A percentile compares a stretch with the other conserved stretches of the same genome.
phyloP scores from a whole-genome alignment of 495 filamentous ascomycete species.

The Tetracladium setigerum region DNA sequence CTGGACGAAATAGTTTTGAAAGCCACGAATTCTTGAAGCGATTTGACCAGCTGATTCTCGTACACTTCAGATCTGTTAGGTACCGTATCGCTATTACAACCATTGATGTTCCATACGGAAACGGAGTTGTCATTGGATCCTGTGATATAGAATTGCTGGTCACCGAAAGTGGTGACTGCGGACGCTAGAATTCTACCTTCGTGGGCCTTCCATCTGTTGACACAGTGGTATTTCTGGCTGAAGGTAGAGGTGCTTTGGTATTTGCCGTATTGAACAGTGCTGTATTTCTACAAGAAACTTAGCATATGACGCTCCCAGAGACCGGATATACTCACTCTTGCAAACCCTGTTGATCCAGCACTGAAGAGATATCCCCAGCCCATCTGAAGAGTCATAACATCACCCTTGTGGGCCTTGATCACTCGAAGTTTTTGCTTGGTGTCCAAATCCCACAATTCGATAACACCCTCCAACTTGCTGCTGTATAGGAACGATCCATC shows the following conservation, averaged over 20 bases:
- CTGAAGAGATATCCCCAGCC: constrained; percentile 79
- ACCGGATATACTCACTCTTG: constrained; percentile 51
- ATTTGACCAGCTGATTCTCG: constrained; percentile 74
- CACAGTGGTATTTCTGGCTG: constrained; percentile 79
- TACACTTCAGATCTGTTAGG: constrained; percentile 23
- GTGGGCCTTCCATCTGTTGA: constrained; percentile 79
- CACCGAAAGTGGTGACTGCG: constrained; percentile 56
- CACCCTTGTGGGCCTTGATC: constrained; percentile 70
- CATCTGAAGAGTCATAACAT: constrained; percentile 79
- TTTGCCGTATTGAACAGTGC: constrained; percentile 45
- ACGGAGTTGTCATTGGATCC: constrained; percentile 91
- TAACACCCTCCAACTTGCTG: constrained; percentile 78
- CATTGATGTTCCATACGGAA: constrained; percentile 78
- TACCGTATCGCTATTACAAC: constrained; percentile 23
- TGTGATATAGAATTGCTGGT: constrained; percentile 74
- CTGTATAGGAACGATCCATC: constrained; percentile 88
- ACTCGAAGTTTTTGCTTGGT: constrained; percentile 83
- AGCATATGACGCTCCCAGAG: neutral
- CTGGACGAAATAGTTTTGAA: constrained; percentile 87
- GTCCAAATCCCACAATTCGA: constrained; percentile 96
- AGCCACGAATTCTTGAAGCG: constrained; percentile 74
- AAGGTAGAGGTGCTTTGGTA: constrained; percentile 52
- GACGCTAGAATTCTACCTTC: constrained; percentile 84
- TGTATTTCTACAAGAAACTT: constrained; percentile 40
- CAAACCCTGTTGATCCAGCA: constrained; percentile 69